phyloP scores from a whole-genome alignment of 164 flowering plant genomes.

The Umbellularia californica region DNA sequence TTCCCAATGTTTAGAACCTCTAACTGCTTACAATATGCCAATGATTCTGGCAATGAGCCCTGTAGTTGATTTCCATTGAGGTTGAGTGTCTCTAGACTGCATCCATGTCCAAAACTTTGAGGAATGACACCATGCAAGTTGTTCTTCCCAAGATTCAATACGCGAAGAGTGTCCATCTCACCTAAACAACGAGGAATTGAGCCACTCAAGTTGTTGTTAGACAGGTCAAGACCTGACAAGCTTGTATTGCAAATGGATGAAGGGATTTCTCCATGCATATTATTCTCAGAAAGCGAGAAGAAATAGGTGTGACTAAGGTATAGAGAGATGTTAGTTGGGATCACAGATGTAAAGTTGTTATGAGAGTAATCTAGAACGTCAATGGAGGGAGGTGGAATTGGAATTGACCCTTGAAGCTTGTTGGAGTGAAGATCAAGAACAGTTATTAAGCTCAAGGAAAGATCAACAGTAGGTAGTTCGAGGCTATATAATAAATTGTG shows the following conservation, averaged over 20 bases:
- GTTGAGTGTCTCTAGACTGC: conserved; percentile 35
- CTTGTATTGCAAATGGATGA: conserved; percentile 37
- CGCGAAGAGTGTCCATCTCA: conserved; percentile 12
- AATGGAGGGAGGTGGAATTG: conserved; percentile 18
- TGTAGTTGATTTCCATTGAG: conserved; percentile 34
- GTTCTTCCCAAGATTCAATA: conserved; percentile 41
- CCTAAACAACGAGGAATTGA: conserved; percentile 24
- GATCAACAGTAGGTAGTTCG: conserved; percentile 6
- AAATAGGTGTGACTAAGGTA: conserved; percentile 6
- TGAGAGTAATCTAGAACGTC: conserved; percentile 38
- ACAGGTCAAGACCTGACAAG: conserved; percentile 47
- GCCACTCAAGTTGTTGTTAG: conserved; percentile 38
- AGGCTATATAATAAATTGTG: conserved; percentile 24
- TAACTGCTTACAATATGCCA: conserved; percentile 36
- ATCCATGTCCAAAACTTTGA: conserved; percentile 17
- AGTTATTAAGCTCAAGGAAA: neutral
- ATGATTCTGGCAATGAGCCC: conserved; percentile 44
- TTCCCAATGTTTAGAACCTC: conserved; percentile 15
- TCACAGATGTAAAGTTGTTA: conserved; percentile 30
- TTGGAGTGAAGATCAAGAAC: conserved; percentile 41
- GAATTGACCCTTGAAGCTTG: conserved; percentile 31
- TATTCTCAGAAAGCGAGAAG: conserved; percentile 32
- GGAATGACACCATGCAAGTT: conserved; percentile 33
- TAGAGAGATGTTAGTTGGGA: conserved; percentile 25
- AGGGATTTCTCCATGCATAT: neutral